Percentiles rank a stretch among this genome's conserved stretches.
Conservation (phyloP, 2,329 filamentous ascomycete genomes). For the Cercospora berteroae region DNA sequence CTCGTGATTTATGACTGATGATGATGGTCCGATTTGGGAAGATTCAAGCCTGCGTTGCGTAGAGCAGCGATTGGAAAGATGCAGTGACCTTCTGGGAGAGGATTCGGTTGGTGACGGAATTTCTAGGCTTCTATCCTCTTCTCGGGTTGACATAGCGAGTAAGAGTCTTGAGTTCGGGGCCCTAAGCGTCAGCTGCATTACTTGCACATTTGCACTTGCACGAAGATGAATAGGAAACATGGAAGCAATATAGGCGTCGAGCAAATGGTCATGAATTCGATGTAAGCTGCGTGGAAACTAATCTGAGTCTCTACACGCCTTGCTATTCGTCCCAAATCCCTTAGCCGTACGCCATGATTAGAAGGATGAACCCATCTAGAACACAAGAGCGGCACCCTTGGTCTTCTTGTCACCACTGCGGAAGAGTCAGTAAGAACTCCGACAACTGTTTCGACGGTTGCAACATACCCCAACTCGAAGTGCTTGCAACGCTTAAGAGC, state of each 20-base stretch:
- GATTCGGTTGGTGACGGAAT: background rate
- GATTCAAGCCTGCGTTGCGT: background rate
- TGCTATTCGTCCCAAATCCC: conserved; percentile 25
- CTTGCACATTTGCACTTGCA: background rate
- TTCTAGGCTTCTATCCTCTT: background rate
- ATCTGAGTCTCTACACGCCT: conserved; percentile 25
- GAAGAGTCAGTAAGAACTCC: conserved; percentile 34
- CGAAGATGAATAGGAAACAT: background rate
- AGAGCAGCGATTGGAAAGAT: background rate
- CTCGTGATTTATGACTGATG: background rate
- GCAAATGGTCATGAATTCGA: conserved; percentile 16
- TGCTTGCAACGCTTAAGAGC: conserved; percentile 99
- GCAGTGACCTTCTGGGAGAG: background rate
- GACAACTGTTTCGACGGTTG: background rate
- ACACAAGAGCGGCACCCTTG: conserved; percentile 99
- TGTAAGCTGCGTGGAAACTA: conserved; percentile 18
- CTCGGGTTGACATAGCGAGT: background rate
- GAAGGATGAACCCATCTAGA: conserved; percentile 61
- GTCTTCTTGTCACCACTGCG: conserved; percentile 99
- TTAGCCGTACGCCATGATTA: conserved; percentile 30
- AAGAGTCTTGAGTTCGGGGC: background rate
- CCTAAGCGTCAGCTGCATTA: background rate
- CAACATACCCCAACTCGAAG: conserved; percentile 94
- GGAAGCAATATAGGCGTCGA: conserved; percentile 1
- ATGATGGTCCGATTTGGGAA: background rate